Conservation (phyloP, 495 filamentous ascomycete species). For the Neurospora hispaniola region DNA sequence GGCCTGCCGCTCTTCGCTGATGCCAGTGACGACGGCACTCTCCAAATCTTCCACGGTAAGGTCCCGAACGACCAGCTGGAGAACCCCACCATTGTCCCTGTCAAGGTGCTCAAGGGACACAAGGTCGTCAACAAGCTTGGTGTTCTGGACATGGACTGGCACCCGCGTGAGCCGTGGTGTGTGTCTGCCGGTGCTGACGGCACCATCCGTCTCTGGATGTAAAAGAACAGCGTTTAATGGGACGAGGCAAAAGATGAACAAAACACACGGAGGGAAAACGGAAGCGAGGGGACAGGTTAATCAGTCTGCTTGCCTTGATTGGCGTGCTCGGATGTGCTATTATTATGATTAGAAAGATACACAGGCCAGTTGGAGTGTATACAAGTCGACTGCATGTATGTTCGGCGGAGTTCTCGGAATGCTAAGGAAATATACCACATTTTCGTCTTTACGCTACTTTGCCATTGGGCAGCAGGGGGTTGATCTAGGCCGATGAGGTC, state of each 20-base stretch:
- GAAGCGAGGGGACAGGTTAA: not conserved
- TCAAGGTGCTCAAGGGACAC: slow-evolving; percentile 90
- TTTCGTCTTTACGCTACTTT: not conserved
- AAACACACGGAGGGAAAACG: not conserved
- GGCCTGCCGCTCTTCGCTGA: slow-evolving; percentile 85
- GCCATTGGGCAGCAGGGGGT: not conserved
- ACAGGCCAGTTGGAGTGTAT: not conserved
- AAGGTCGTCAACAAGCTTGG: slow-evolving; percentile 70
- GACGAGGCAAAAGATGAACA: not conserved
- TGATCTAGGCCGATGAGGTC: not conserved
- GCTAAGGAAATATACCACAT: slow-evolving; percentile 1
- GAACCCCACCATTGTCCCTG: slow-evolving; percentile 88
- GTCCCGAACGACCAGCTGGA: slow-evolving; percentile 89
- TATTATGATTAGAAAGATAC: not conserved
- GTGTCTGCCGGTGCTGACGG: slow-evolving; percentile 93
- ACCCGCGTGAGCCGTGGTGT: slow-evolving; percentile 83
- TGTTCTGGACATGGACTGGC: slow-evolving; percentile 91
- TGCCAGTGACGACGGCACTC: slow-evolving; percentile 81
- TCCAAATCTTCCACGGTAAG: slow-evolving; percentile 95
- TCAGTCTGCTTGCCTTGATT: not conserved
- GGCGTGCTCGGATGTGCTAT: not conserved
- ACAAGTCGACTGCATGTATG: not conserved
- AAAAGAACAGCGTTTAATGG: slow-evolving; percentile 4
- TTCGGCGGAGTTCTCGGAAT: not conserved
- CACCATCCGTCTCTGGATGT: slow-evolving; percentile 45